Evolutionary conservation across 2,329 filamentous ascomycete species (phyloP).

Genomic region (Alternaria sp.): DNA sequence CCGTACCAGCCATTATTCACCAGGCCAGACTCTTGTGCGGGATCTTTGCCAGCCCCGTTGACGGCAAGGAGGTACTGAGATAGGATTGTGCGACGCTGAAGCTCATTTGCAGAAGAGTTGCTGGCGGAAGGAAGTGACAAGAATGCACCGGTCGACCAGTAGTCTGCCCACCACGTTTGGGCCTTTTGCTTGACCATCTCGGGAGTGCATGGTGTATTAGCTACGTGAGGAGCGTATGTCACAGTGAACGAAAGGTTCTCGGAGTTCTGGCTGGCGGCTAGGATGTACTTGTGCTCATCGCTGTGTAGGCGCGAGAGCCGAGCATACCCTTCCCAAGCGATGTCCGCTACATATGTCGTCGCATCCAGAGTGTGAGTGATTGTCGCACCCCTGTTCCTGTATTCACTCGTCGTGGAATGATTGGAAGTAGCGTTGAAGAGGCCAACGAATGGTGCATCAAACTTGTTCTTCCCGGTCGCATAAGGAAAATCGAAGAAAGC

Average conservation of each 20-base stretch:
- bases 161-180: slow-evolving; percentile 58
- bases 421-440: slow-evolving; percentile 59
- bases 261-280: slow-evolving; percentile 44
- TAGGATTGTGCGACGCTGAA: slow-evolving; percentile 63
- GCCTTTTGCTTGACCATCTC: slow-evolving; percentile 45
- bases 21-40: slow-evolving; percentile 60
- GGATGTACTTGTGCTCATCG: slow-evolving; percentile 57
- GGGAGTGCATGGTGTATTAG: slow-evolving; percentile 46
- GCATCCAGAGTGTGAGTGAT: slow-evolving; percentile 58
- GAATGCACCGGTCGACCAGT: slow-evolving; percentile 63
- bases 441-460: slow-evolving; percentile 64
- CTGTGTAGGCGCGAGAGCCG: slow-evolving; percentile 46
- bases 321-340: slow-evolving; percentile 51
- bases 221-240: slow-evolving; percentile 37
- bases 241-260: slow-evolving; percentile 36
- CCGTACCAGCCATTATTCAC: slow-evolving; percentile 66
- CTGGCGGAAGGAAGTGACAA: slow-evolving; percentile 57
- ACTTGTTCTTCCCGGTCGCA: slow-evolving; percentile 59
- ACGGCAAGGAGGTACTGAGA: slow-evolving; percentile 64
- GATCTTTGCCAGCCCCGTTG: slow-evolving; percentile 60
- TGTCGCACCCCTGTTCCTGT: slow-evolving; percentile 42
- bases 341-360: slow-evolving; percentile 55
- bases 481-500: slow-evolving; percentile 65
- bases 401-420: slow-evolving; percentile 54
- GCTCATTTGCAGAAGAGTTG: slow-evolving; percentile 57